Percentiles rank a stretch among this genome's conserved stretches.
Evolutionary conservation across 2,329 filamentous ascomycete genomes (phyloP).

Genomic region (Teratosphaeria viscida): DNA sequence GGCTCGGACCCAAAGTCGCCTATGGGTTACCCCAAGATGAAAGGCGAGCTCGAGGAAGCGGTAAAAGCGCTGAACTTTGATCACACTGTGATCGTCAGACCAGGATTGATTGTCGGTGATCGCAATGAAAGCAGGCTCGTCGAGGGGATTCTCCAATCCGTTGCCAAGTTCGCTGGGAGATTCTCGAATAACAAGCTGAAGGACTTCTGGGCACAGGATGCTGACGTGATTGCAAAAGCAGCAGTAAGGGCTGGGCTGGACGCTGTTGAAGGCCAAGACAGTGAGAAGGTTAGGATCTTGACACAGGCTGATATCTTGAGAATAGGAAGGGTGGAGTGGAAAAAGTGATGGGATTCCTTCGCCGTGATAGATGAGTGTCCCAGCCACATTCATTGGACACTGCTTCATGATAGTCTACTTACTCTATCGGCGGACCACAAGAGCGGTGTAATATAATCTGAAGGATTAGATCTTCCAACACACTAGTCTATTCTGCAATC

Average conservation of each 20-base stretch:
- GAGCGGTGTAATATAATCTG: background rate
- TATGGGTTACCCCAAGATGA: constrained; percentile 56
- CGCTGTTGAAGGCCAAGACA: constrained; percentile 43
- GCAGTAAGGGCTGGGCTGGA: constrained; percentile 49
- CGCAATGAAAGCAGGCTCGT: constrained; percentile 43
- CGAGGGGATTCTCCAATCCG: constrained; percentile 46
- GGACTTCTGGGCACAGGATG: constrained; percentile 64
- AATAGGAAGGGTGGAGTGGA: constrained; percentile 49
- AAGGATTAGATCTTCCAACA: background rate
- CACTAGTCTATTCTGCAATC: background rate
- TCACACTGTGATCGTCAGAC: constrained; percentile 61
- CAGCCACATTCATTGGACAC: too few relatives aligned
- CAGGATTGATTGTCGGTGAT: constrained; percentile 64
- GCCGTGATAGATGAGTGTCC: background rate
- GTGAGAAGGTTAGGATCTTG: constrained; percentile 52
- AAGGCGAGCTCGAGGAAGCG: constrained; percentile 73
- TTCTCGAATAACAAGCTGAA: constrained; percentile 43
- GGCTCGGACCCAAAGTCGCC: constrained; percentile 43
- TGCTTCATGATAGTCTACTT: background rate
- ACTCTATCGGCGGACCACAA: background rate
- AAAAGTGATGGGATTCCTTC: constrained; percentile 1
- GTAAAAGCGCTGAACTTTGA: constrained; percentile 65
- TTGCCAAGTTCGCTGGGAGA: constrained; percentile 47
- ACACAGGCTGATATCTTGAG: constrained; percentile 53
- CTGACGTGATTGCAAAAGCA: constrained; percentile 58